Evolutionary conservation across 305 asterid species (phyloP).

Genomic region (Striga hermonthica): DNA sequence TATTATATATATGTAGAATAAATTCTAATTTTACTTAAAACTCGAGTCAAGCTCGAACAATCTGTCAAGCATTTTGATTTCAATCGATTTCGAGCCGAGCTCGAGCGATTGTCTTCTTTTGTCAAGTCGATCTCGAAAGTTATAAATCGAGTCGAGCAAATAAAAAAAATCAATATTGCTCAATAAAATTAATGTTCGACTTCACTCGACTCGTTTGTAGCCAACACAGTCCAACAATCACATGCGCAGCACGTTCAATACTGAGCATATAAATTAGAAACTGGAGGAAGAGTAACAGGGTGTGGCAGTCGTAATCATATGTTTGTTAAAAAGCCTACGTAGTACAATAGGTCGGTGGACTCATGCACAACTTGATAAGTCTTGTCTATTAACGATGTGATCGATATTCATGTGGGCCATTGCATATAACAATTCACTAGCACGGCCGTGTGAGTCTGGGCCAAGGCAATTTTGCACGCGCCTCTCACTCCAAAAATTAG

Average conservation of each 20-base stretch:
- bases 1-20: no score
- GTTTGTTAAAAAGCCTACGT: conserved; percentile 22
- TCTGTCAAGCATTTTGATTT: no score
- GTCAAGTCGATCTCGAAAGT: no score
- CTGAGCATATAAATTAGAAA: neutral
- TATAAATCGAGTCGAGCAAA: no score
- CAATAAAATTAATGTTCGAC: neutral
- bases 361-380: conserved; percentile 29
- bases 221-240: conserved; percentile 15
- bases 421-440: neutral
- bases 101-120: no score
- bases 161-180: no score
- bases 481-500: no score
- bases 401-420: neutral
- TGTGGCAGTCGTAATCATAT: neutral
- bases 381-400: conserved; percentile 23
- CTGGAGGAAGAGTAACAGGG: neutral
- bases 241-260: conserved; percentile 12
- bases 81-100: no score
- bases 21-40: no score
- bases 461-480: no score
- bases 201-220: neutral
- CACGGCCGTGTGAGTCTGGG: neutral
- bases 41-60: no score
- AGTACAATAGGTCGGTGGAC: conserved; percentile 43